Percentiles rank a stretch among this genome's conserved stretches.
phyloP scores from a whole-genome alignment of 192 early-diverging fungal genomes.

The Coemansia sp. region DNA sequence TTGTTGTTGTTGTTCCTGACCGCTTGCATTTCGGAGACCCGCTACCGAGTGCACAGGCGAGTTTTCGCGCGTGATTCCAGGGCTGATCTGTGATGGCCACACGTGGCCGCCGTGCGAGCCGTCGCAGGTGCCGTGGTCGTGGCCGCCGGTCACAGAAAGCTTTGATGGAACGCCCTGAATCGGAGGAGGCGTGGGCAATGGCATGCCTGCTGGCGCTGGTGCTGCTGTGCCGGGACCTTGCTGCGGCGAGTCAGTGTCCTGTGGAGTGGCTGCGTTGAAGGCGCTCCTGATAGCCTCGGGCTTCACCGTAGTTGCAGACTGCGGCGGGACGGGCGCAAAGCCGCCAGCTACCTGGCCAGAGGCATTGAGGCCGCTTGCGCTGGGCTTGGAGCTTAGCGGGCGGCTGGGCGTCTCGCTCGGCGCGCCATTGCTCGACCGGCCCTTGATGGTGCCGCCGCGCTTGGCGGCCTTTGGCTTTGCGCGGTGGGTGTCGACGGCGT shows the following conservation, averaged over 20 bases:
- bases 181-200: constrained; percentile 7
- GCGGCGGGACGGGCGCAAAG: not conserved
- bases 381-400: constrained; percentile 10
- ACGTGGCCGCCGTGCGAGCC: constrained; percentile 26
- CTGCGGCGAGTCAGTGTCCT: not conserved
- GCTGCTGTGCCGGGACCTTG: not conserved
- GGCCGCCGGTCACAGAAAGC: constrained; percentile 45
- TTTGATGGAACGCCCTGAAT: constrained; percentile 33
- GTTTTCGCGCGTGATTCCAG: constrained; percentile 32
- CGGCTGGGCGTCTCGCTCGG: constrained; percentile 16
- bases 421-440: constrained; percentile 3
- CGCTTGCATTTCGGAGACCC: not conserved
- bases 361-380: not conserved
- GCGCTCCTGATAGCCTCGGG: constrained; percentile 3
- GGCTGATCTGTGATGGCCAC: constrained; percentile 54
- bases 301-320: not conserved
- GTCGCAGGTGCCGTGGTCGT: constrained; percentile 28
- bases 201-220: not conserved
- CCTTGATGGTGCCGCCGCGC: constrained; percentile 16
- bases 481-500: constrained; percentile 96
- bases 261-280: not conserved
- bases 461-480: constrained; percentile 60
- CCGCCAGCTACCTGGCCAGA: not conserved
- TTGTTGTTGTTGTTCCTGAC: not conserved
- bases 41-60: constrained; percentile 29